Evolutionary conservation across 116 monocot species (phyloP), one percentile per base, ranked within the genome.

Genomic region (Dioscorea cayenensis): DNA sequence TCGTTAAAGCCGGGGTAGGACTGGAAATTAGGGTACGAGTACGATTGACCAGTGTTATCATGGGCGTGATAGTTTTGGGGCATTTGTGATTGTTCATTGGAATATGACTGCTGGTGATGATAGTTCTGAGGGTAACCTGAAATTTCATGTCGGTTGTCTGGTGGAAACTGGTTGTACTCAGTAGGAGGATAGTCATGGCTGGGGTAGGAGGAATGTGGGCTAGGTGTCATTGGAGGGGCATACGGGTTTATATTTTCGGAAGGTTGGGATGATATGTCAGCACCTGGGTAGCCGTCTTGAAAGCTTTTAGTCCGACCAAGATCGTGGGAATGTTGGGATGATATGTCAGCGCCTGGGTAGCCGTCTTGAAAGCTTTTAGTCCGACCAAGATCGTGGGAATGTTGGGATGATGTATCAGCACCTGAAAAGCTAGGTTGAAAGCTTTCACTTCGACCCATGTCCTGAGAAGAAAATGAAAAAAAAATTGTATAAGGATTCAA

Each of bases 1-100:
- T 97, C 93, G 50, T 86, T 89, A 60, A 93, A 93, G 74, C 81
- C 86, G 19, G 97, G 97, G 68, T 90, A 97, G 19, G 97, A 83
- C 68, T 97, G 97, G 73, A 93, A 93, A 80, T 93, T 90, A 36
- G 97, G 82, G 78, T 85, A 93, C n/a, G 84, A 70, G 38, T 79
- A 79, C 12, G 86, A 73, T 18, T 72, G 78, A 27, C 32, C 23
- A 28, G 70, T 36, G 49, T 68, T 72, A 76, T 91, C 86, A 29
- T 81, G 77, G 35, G 86, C 59, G 60, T 63, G 73, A 63, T 80
- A 78, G 28, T 72, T 86, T 28, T 83, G 87, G 8, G 83, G 74
- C 18, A 17, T 16, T 6, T 13, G 18, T 9, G 32, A 21, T 19
- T 76, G 86, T 20, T 86, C 82, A 37, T 70, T 52, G 6, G 81